Evolutionary conservation across 257 asterid genomes (phyloP), one percentile per base, ranked within the genome.

Genomic region (Fraxinus quadrangulata): DNA sequence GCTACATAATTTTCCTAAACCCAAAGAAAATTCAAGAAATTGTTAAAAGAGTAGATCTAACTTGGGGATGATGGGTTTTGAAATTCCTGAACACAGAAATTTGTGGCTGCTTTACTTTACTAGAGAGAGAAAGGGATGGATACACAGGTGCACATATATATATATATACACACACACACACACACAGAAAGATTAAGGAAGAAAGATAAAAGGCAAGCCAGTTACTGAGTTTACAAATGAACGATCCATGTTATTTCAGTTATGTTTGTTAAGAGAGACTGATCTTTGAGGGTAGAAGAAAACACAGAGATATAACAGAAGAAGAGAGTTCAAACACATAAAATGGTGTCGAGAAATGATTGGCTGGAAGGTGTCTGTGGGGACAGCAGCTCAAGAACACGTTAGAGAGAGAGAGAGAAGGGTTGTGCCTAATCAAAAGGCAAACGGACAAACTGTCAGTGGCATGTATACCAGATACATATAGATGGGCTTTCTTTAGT

Each of bases 281-380:
- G 65, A n/a, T 17, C 11, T n/a, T n/a, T n/a, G 24, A 6, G 1
- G 65, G 24, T 19, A 16, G 61, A 51, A 14, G 61, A 51, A 14
- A 5, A 51, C 21, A 51, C 21, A 11, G 17, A 0, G 49, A 42
- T 42, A 42, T 10, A 42, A 66, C 47, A 19, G 77, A 56, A 39
- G 63, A 65, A 71, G 74, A 72, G 82, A 77, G 70, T n/a, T 51
- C 61, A 3, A 19, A 54, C 26, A 54, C 26, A 54, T 5, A 54
- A 54, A 54, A 17, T 54, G 26, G 26, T 54, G 65, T 30, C 45
- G 63, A 40, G 59, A 65, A 42, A 77, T 87, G 82, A 91, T 88
- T 93, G 93, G 98, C 67, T 61, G 80, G 83, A 82, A 83, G 88
- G 84, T 82, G 81, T 76, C 26, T 49, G 89, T 89, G 88, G 92